Evolutionary conservation across 495 filamentous ascomycete genomes (phyloP).

Genomic region (Trichoderma gamsii): DNA sequence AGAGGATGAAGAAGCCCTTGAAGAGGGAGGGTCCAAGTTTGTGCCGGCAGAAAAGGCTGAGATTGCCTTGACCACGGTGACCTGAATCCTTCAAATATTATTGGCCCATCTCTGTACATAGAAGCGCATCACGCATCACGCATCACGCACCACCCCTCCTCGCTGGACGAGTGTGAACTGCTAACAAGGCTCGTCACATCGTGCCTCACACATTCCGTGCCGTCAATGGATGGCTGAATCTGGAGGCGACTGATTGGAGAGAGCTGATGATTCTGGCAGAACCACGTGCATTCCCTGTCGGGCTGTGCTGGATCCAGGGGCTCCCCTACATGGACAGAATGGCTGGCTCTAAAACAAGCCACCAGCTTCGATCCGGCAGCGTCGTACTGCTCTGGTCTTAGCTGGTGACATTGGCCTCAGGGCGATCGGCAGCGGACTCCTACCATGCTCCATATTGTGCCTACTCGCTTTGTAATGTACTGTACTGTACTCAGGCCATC

Average conservation of each 20-base stretch:
- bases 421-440: neutral
- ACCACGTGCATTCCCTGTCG: neutral
- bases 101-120: neutral
- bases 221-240: neutral
- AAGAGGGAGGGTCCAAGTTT: too few species aligned
- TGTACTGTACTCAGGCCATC: too few species aligned
- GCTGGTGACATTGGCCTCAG: neutral
- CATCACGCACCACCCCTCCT: neutral
- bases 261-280: neutral
- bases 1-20: too few species aligned
- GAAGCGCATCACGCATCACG: too few species aligned
- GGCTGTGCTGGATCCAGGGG: conserved; percentile 9
- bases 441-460: neutral
- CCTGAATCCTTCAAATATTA: neutral
- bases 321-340: neutral
- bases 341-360: neutral
- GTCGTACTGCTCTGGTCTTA: neutral
- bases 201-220: neutral
- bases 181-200: neutral
- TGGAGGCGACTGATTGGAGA: neutral
- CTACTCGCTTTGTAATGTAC: too few species aligned
- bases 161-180: neutral
- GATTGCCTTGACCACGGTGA: neutral
- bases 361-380: conserved; percentile 2
- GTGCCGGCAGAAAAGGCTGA: neutral